These are phyloP conservation scores for Kwoniella pini DNA, from an alignment of 768 basidiomycete genomes.

Conservation along the genomic window DNA sequence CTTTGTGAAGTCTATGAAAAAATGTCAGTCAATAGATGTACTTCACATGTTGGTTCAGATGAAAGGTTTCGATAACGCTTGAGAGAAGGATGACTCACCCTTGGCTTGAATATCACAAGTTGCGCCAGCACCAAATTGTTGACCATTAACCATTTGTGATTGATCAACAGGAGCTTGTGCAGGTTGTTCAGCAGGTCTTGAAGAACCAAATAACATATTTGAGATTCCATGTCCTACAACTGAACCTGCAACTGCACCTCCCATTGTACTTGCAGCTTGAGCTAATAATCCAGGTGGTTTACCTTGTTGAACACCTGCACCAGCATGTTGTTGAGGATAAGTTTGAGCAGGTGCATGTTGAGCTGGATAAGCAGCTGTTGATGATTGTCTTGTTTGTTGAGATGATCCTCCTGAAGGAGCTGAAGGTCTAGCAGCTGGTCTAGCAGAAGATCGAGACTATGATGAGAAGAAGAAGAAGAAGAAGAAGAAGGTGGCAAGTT, in stretches of 20 bases:
- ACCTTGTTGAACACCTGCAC: slow-evolving; percentile 26
- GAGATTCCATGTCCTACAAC: slow-evolving; percentile 55
- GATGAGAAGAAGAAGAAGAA: background rate
- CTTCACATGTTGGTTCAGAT: no score
- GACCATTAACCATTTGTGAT: slow-evolving; percentile 27
- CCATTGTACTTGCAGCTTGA: slow-evolving; percentile 52
- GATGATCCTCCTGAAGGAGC: slow-evolving; percentile 37
- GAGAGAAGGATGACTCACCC: slow-evolving; percentile 39
- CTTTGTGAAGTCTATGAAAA: slow-evolving; percentile 55
- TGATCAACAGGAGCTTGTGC: slow-evolving; percentile 45
- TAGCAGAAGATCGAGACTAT: slow-evolving; percentile 43
- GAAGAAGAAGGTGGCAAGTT: slow-evolving; percentile 19
- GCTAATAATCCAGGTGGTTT: slow-evolving; percentile 52
- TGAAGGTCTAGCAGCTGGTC: slow-evolving; percentile 47
- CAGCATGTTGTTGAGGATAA: slow-evolving; percentile 25
- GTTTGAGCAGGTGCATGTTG: slow-evolving; percentile 29
- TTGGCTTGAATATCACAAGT: slow-evolving; percentile 53
- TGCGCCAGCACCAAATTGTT: slow-evolving; percentile 23
- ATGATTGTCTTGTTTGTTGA: slow-evolving; percentile 29
- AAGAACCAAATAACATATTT: slow-evolving; percentile 53
- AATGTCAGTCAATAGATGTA: background rate
- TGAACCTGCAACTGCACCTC: slow-evolving; percentile 52
- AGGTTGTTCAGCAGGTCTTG: slow-evolving; percentile 31
- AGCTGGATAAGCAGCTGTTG: slow-evolving; percentile 37
- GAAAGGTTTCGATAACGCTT: no score